Conservation (phyloP, 148 eudicot genomes). For the Camellia japonica region DNA sequence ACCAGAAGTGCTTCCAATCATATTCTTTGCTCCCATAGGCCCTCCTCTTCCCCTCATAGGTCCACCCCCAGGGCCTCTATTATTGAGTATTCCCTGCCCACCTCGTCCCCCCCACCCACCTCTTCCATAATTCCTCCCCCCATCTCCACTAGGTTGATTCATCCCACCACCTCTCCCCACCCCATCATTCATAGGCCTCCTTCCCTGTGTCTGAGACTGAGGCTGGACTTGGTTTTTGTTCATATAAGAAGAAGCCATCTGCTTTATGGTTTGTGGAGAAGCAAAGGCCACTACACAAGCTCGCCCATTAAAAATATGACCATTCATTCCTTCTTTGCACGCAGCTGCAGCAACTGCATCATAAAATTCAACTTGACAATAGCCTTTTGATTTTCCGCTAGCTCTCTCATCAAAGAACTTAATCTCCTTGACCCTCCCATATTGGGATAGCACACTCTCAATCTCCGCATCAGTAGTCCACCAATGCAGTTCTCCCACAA, state of each 20-base stretch:
- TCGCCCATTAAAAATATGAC: slow-evolving; percentile 77
- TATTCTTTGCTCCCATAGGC: slow-evolving; percentile 58
- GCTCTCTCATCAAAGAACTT: slow-evolving; percentile 97
- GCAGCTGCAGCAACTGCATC: slow-evolving; percentile 63
- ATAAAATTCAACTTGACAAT: slow-evolving; percentile 91
- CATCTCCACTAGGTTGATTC: slow-evolving; percentile 64
- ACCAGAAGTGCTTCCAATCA: slow-evolving; percentile 42
- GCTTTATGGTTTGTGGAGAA: slow-evolving; percentile 74
- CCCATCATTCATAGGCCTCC: slow-evolving; percentile 68
- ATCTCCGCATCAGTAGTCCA: slow-evolving; percentile 98
- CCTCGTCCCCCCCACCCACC: slow-evolving; percentile 74
- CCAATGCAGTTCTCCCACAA: slow-evolving; percentile 98
- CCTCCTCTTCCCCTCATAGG: slow-evolving; percentile 72
- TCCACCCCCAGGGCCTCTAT: slow-evolving; percentile 68
- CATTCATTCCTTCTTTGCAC: slow-evolving; percentile 91
- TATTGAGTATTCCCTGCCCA: slow-evolving; percentile 52
- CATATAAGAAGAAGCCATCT: slow-evolving; percentile 71
- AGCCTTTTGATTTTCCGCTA: slow-evolving; percentile 96
- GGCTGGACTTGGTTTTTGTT: slow-evolving; percentile 49
- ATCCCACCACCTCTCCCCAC: slow-evolving; percentile 64
- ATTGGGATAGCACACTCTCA: slow-evolving; percentile 70
- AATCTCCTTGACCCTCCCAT: slow-evolving; percentile 83
- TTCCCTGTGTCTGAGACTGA: slow-evolving; percentile 61
- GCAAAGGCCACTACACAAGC: slow-evolving; percentile 92
- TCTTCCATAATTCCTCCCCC: slow-evolving; percentile 70